Evolutionary conservation across 495 filamentous ascomycete genomes (phyloP).

Genomic region (Zalerion maritima): DNA sequence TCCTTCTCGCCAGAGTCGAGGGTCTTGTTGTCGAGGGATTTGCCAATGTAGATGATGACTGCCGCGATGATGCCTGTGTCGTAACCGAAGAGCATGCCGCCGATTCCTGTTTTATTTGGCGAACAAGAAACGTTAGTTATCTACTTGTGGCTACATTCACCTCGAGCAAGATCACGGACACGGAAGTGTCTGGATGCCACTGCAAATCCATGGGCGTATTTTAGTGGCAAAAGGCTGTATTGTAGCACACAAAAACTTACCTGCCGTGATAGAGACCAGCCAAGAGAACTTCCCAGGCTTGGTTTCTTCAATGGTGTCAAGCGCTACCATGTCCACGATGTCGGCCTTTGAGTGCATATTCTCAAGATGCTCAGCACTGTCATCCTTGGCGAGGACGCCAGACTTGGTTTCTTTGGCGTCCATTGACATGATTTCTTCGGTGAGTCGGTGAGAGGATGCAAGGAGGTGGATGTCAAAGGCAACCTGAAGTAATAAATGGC

Average conservation of each 20-base stretch:
- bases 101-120: too few relatives aligned
- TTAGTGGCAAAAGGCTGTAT: too few relatives aligned
- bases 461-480: background rate
- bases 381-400: slow-evolving; percentile 2
- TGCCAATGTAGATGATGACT: slow-evolving; percentile 27
- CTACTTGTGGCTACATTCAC: too few relatives aligned
- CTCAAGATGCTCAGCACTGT: slow-evolving; percentile 5
- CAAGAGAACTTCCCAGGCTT: slow-evolving; percentile 17
- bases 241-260: too few relatives aligned
- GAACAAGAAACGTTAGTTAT: too few relatives aligned
- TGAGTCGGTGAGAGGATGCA: background rate
- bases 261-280: slow-evolving; percentile 27
- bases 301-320: slow-evolving; percentile 17
- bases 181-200: too few relatives aligned
- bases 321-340: slow-evolving; percentile 6
- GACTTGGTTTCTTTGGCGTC: slow-evolving; percentile 4
- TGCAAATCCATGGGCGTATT: too few relatives aligned
- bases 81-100: slow-evolving; percentile 29
- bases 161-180: too few relatives aligned
- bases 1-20: slow-evolving; percentile 27
- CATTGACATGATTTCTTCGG: background rate
- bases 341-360: slow-evolving; percentile 3
- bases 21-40: slow-evolving; percentile 16
- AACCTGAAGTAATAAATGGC: slow-evolving; percentile 1
- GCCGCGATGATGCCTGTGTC: slow-evolving; percentile 37